These are phyloP conservation scores for Acacia concinna DNA, from an alignment of 331 rosid species.

Conservation along the genomic window DNA sequence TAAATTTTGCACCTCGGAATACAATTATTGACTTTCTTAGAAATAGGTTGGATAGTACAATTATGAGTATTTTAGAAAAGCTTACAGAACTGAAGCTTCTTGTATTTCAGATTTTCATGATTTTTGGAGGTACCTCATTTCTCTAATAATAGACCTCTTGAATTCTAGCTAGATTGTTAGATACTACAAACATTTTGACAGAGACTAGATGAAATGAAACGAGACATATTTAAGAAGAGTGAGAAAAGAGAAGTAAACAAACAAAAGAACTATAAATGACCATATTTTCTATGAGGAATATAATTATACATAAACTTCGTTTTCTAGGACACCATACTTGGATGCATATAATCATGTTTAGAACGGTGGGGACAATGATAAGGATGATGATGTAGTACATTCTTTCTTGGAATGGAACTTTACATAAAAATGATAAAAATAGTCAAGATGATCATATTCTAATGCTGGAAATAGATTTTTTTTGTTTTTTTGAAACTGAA, in stretches of 20 bases:
- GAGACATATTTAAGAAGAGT: neutral
- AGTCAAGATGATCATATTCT: neutral
- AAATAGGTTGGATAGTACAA: neutral
- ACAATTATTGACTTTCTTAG: neutral
- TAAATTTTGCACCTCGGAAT: neutral
- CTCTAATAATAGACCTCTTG: neutral
- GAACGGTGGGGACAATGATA: neutral
- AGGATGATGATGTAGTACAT: neutral
- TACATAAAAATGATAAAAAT: neutral
- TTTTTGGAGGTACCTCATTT: neutral
- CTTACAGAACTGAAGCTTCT: neutral
- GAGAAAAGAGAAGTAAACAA: neutral
- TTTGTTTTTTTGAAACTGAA: neutral
- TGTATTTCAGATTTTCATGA: neutral
- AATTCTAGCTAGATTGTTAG: neutral
- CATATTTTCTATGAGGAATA: neutral
- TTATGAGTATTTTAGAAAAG: neutral
- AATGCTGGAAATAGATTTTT: neutral
- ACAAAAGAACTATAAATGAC: neutral
- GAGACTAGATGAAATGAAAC: neutral
- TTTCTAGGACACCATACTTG: neutral
- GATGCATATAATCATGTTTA: neutral
- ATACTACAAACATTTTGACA: neutral
- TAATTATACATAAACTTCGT: neutral
- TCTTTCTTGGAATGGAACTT: neutral